Conservation (phyloP, 192 early-diverging fungal species). For the Podila clonocystis region DNA sequence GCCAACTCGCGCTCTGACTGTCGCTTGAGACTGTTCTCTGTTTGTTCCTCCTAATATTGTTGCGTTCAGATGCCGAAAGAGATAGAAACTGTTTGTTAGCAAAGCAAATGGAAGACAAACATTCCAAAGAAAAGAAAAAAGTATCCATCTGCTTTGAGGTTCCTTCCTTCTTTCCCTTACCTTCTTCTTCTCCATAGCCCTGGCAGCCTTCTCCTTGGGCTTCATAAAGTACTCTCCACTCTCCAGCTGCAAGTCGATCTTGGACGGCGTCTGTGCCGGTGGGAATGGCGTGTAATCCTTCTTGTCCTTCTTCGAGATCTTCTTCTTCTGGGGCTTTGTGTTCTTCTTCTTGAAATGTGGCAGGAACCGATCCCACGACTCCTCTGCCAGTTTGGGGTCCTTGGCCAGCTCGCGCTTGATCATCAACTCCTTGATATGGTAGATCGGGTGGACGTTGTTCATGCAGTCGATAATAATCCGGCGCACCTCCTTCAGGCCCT, state of each 20-base stretch:
- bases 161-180: constrained; percentile 17
- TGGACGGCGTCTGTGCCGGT: constrained; percentile 83
- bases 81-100: not conserved
- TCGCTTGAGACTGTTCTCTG: constrained; percentile 73
- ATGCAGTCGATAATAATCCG: constrained; percentile 96
- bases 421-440: constrained; percentile 99
- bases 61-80: not conserved
- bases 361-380: constrained; percentile 98
- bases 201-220: constrained; percentile 70
- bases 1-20: constrained; percentile 79
- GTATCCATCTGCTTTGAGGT: not conserved
- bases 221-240: constrained; percentile 97
- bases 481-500: constrained; percentile 88
- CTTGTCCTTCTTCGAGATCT: constrained; percentile 67
- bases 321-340: constrained; percentile 75
- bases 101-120: constrained; percentile 2
- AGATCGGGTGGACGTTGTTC: constrained; percentile 99
- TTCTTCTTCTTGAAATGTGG: constrained; percentile 97
- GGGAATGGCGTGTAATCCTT: constrained; percentile 93
- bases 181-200: constrained; percentile 76
- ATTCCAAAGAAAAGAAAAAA: not conserved
- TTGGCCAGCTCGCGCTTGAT: constrained; percentile 98
- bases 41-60: constrained; percentile 66
- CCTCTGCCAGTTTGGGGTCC: constrained; percentile 91
- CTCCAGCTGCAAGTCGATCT: constrained; percentile 94